Percentiles rank a stretch among this genome's conserved stretches.
phyloP scores from a whole-genome alignment of 345 rosid genomes.

The Citrus trifoliata region DNA sequence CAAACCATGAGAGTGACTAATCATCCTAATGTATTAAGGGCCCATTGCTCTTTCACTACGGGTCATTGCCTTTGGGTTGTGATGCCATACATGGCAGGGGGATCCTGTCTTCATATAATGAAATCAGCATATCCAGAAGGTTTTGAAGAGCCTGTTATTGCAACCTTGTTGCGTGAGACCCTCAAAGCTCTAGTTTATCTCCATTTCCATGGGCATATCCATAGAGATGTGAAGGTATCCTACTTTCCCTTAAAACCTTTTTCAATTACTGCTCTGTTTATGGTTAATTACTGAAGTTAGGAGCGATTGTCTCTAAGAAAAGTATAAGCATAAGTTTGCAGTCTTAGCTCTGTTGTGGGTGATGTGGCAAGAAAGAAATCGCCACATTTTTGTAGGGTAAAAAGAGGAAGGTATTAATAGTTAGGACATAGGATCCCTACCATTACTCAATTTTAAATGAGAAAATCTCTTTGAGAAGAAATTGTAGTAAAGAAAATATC shows the following conservation, averaged over 20 bases:
- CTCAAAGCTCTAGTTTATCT: constrained; percentile 96
- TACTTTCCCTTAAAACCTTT: not conserved
- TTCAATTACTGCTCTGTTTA: not conserved
- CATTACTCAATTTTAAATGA: not conserved
- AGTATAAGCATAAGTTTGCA: not conserved
- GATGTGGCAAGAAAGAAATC: too few species aligned
- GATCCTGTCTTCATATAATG: constrained; percentile 96
- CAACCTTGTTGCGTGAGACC: constrained; percentile 80
- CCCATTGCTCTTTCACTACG: constrained; percentile 88
- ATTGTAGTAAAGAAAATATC: not conserved
- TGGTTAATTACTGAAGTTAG: not conserved
- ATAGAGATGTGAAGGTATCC: constrained; percentile 95
- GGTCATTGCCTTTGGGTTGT: constrained; percentile 94
- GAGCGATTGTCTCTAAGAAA: constrained; percentile 7
- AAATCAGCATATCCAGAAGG: constrained; percentile 80
- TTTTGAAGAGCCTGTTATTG: constrained; percentile 95
- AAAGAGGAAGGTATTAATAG: too few species aligned
- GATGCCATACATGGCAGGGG: constrained; percentile 99
- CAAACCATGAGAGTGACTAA: constrained; percentile 88
- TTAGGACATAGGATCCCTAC: not conserved
- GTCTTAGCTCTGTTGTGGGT: too few species aligned
- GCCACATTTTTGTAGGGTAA: too few species aligned
- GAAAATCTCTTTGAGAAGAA: not conserved
- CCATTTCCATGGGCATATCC: constrained; percentile 92
- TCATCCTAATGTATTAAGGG: constrained; percentile 81